Percentiles rank a stretch among this genome's conserved stretches.
Evolutionary conservation across 257 asterid genomes (phyloP).

Genomic region (Coffea eugenioides): DNA sequence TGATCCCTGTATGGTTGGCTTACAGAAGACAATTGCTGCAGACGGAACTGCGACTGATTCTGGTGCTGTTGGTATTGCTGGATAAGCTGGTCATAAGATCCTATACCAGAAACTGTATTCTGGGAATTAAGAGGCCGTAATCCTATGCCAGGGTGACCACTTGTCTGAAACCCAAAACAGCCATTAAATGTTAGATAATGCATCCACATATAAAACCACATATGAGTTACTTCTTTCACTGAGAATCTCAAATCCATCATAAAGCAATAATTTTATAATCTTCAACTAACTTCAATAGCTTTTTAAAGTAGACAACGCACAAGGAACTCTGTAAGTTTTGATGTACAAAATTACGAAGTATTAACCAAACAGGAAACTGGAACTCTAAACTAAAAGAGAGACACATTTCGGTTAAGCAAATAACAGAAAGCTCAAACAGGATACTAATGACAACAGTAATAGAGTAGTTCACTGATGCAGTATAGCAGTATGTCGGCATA

Average conservation of each 20-base stretch:
- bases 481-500: slow-evolving; percentile 23
- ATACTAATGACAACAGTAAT: neutral
- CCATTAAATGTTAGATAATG: slow-evolving; percentile 15
- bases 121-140: slow-evolving; percentile 74
- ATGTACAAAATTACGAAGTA: neutral
- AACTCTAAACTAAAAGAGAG: too few species aligned
- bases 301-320: neutral
- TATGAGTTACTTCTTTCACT: neutral
- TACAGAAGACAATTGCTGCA: slow-evolving; percentile 81
- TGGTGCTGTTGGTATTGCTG: slow-evolving; percentile 96
- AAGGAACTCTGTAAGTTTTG: neutral
- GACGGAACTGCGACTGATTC: slow-evolving; percentile 77
- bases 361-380: neutral
- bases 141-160: slow-evolving; percentile 77
- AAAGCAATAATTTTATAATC: neutral
- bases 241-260: neutral
- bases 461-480: slow-evolving; percentile 6
- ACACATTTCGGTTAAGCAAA: neutral
- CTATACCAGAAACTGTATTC: slow-evolving; percentile 68
- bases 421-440: neutral
- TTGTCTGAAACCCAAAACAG: slow-evolving; percentile 47
- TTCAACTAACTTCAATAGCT: neutral
- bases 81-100: slow-evolving; percentile 81
- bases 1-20: slow-evolving; percentile 90
- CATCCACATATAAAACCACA: neutral